Evolutionary conservation across 2,329 filamentous ascomycete genomes (phyloP), one percentile per base, ranked within the genome.

Genomic region (Colletotrichum plurivorum): DNA sequence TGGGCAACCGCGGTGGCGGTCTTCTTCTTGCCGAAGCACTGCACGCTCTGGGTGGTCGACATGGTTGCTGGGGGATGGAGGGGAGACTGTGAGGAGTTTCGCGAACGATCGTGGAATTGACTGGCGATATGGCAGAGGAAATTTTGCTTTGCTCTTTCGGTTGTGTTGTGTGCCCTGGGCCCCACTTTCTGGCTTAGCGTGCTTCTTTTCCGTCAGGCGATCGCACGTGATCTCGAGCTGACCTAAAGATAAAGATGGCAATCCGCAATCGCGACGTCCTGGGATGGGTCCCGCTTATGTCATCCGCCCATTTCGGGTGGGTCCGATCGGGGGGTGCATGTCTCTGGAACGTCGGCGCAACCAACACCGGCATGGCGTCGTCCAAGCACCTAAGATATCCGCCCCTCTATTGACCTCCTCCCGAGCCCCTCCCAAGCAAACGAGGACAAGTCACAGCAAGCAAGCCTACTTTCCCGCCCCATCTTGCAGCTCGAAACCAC

Each of bases 1-100:
- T 95, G 93, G 84, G 94, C 94, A 87, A 97, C 94, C 81, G 91
- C 92, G 75, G 92, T 93, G 79, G 94, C 94, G 82, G 91, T 94
- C 90, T 93, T 94, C 90, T 95, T 95, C 92, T 98, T 98, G 92
- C 95, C 95, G 93, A 98, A 98, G 93, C 94, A 97, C 91, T 97
- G 94, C 81, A 94, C 93, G 85, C 90, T 93, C 87, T 93, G 92
- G 79, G 89, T 87, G 80, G 91, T 87, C 85, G 93, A 92, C 91
- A 94, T 94, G 85, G 82, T 93, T 87, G 83, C 81, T 81, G 79
- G 75, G 64, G 62, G 71, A 57, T 66, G 56, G 57, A 52, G 71
- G 53, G 63, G 41, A 62, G 67, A 61, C 57, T 63, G 46, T 64
- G 45, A 67, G 41, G 69, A 66, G 53, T 55, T 63, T 72, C 64